phyloP scores from a whole-genome alignment of 2,329 filamentous ascomycete genomes.

The Plectosphaerella sp. region DNA sequence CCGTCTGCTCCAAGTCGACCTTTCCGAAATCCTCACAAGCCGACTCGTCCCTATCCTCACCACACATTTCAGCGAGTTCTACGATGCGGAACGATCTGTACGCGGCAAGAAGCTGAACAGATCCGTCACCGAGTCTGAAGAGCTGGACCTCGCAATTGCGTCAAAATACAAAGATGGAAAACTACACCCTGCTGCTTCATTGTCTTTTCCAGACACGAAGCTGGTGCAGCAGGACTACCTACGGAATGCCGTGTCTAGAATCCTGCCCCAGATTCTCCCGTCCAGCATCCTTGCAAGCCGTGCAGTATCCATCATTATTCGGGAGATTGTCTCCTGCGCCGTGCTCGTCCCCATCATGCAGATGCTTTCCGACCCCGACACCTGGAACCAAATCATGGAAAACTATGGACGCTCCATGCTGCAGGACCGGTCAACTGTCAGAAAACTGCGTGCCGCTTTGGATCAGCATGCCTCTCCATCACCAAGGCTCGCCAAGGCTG shows the following conservation, averaged over 20 bases:
- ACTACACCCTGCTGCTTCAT: constrained; percentile 78
- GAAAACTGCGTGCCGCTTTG: constrained; percentile 83
- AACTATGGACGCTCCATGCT: constrained; percentile 80
- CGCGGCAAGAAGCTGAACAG: constrained; percentile 83
- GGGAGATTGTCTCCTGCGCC: constrained; percentile 91
- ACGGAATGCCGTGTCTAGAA: constrained; percentile 64
- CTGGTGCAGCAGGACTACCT: constrained; percentile 85
- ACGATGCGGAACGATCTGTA: constrained; percentile 81
- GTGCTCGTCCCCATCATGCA: constrained; percentile 78
- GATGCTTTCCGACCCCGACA: constrained; percentile 84
- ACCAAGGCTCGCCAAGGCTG: constrained; percentile 59
- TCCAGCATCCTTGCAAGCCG: constrained; percentile 71
- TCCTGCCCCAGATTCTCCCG: constrained; percentile 74
- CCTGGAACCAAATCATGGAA: constrained; percentile 96
- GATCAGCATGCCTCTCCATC: constrained; percentile 90
- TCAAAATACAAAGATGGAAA: constrained; percentile 86
- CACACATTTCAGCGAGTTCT: constrained; percentile 82
- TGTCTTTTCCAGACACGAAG: constrained; percentile 81
- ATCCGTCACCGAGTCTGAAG: constrained; percentile 91
- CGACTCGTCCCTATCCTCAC: constrained; percentile 85
- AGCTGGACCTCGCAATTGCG: constrained; percentile 93
- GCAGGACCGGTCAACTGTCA: constrained; percentile 92
- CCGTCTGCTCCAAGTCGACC: constrained; percentile 68
- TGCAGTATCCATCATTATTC: constrained; percentile 73
- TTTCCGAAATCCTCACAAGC: constrained; percentile 78